A percentile compares a stretch with the other conserved stretches of the same genome.
These are phyloP conservation scores for Pestalotiopsis sp. DNA, from an alignment of 2,329 filamentous ascomycete genomes.

Conservation along the genomic window DNA sequence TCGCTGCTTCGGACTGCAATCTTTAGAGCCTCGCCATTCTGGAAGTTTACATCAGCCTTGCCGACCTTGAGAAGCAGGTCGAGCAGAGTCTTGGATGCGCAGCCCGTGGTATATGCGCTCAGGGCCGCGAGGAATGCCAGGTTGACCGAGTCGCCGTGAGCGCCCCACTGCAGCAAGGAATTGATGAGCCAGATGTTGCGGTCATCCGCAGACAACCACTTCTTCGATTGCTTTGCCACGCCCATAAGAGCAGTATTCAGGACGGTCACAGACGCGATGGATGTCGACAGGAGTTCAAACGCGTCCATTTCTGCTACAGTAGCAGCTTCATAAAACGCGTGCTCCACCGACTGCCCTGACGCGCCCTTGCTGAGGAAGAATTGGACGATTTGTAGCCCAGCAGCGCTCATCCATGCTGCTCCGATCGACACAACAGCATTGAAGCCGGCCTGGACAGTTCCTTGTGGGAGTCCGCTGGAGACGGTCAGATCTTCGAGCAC, in stretches of 20 bases:
- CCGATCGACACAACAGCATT: constrained; percentile 26
- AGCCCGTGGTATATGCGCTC: neutral
- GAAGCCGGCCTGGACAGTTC: neutral
- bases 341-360: neutral
- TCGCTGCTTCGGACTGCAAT: neutral
- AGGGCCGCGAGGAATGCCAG: neutral
- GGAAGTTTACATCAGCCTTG: neutral
- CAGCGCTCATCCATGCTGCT: neutral
- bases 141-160: neutral
- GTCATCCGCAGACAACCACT: constrained; percentile 3
- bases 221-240: neutral
- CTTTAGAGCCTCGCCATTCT: neutral
- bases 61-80: neutral
- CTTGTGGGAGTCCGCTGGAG: neutral
- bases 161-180: constrained; percentile 5
- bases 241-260: neutral
- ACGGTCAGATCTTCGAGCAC: neutral
- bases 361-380: constrained; percentile 9
- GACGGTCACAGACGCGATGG: neutral
- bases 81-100: neutral
- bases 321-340: neutral
- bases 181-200: neutral
- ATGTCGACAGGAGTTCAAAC: neutral
- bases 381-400: constrained; percentile 6
- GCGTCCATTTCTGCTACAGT: neutral